Evolutionary conservation across 306 rosid genomes (phyloP).

Genomic region (Dicorynia guianensis): DNA sequence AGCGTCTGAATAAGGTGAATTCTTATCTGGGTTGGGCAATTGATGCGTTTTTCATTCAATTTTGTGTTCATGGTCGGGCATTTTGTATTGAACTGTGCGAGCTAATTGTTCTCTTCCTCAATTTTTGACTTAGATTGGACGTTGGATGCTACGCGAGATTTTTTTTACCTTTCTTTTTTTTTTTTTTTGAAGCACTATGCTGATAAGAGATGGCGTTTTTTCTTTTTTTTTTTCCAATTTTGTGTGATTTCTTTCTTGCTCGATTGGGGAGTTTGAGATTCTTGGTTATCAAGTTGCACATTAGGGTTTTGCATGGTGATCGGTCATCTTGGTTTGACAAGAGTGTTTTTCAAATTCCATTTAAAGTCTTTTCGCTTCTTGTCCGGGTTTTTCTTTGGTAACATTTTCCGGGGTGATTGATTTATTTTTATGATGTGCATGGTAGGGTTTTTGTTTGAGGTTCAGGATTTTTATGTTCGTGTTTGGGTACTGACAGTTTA

Average conservation of each 20-base stretch:
- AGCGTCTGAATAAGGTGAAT: constrained; percentile 49
- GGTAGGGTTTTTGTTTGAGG: constrained; percentile 14
- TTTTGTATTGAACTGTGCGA: constrained; percentile 27
- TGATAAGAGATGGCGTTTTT: not conserved
- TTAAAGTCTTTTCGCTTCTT: constrained; percentile 33
- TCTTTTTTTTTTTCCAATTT: not conserved
- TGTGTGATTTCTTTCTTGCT: constrained; percentile 38
- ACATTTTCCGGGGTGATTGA: constrained; percentile 15
- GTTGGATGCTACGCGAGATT: not conserved
- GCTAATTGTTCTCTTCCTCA: constrained; percentile 23
- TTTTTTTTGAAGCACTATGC: too few species aligned
- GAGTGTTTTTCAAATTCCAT: not conserved
- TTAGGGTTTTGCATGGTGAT: constrained; percentile 53
- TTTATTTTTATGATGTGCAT: not conserved
- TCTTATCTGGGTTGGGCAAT: constrained; percentile 37
- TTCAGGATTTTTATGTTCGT: not conserved
- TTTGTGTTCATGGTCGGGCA: constrained; percentile 5
- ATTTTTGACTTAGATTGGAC: constrained; percentile 18
- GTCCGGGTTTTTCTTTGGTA: too few species aligned
- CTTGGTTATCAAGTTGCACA: constrained; percentile 36
- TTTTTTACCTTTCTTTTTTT: not conserved
- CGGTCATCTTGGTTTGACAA: constrained; percentile 30
- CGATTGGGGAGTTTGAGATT: constrained; percentile 46
- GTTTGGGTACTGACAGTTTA: not conserved
- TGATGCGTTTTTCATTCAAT: constrained; percentile 6